phyloP scores from a whole-genome alignment of 1,284 basidiomycete species.

The Leccinum pachyderme region DNA sequence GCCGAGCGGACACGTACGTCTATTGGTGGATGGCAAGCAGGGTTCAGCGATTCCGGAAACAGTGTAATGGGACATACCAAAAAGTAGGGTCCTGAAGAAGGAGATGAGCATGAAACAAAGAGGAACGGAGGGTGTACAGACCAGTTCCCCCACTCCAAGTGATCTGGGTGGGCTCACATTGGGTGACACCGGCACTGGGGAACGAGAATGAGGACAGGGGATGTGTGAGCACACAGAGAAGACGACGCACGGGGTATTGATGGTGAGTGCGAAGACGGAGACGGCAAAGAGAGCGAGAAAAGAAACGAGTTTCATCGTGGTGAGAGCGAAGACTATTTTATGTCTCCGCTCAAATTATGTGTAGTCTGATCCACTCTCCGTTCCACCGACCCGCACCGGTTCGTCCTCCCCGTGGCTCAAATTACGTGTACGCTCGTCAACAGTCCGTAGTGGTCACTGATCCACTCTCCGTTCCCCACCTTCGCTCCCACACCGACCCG shows the following conservation, averaged over 20 bases:
- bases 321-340: neutral
- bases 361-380: too few species aligned
- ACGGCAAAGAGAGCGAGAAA: slow-evolving; percentile 40
- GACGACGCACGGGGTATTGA: slow-evolving; percentile 63
- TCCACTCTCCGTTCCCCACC: slow-evolving; percentile 44
- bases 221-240: neutral
- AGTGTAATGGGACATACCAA: slow-evolving; percentile 41
- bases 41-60: slow-evolving; percentile 2
- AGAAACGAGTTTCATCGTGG: slow-evolving; percentile 47
- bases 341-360: slow-evolving; percentile 23
- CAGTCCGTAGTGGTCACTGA: slow-evolving; percentile 67
- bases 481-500: slow-evolving; percentile 55
- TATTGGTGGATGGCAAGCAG: slow-evolving; percentile 6
- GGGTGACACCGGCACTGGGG: slow-evolving; percentile 35
- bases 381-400: slow-evolving; percentile 50
- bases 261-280: slow-evolving; percentile 40
- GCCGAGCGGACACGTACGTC: slow-evolving; percentile 19
- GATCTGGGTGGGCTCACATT: slow-evolving; percentile 52
- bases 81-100: slow-evolving; percentile 46
- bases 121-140: slow-evolving; percentile 32
- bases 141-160: slow-evolving; percentile 50
- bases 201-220: slow-evolving; percentile 7
- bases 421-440: slow-evolving; percentile 43
- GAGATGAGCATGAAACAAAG: slow-evolving; percentile 5
- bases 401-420: slow-evolving; percentile 32